Conservation (phyloP, 164 flowering plant genomes). For the Magnolia sinica region DNA sequence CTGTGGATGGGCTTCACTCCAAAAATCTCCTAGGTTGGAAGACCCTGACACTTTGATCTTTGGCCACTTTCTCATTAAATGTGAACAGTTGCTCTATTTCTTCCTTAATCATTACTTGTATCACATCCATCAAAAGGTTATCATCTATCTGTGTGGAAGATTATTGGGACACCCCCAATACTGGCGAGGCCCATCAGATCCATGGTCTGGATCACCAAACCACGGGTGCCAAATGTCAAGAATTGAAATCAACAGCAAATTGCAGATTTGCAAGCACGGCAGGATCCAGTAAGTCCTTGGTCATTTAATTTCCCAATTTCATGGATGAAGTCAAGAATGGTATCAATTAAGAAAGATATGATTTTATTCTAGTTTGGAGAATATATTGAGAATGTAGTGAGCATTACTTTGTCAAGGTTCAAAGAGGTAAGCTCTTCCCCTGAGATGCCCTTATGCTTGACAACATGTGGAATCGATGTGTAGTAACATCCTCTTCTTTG, state of each 20-base stretch:
- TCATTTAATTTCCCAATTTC: background rate
- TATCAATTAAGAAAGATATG: background rate
- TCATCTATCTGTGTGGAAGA: too few species aligned
- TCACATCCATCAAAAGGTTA: background rate
- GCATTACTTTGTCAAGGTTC: slow-evolving; percentile 87
- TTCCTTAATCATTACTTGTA: background rate
- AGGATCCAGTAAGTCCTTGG: background rate
- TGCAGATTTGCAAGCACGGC: background rate
- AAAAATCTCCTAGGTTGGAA: background rate
- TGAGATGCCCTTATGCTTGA: slow-evolving; percentile 63
- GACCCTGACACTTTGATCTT: background rate
- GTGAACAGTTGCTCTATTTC: background rate
- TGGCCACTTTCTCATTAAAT: background rate
- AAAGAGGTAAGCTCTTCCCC: slow-evolving; percentile 72
- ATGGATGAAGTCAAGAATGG: background rate
- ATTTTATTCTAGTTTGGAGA: background rate
- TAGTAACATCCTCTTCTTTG: slow-evolving; percentile 63
- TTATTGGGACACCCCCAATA: too few species aligned
- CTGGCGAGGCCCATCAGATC: background rate
- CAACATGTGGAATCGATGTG: slow-evolving; percentile 67
- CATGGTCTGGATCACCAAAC: background rate
- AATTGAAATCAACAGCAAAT: background rate
- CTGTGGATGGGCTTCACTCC: background rate
- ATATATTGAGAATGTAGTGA: background rate
- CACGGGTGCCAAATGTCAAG: background rate